Conservation (phyloP, 306 rosid species). For the Quercus aquifolioides region DNA sequence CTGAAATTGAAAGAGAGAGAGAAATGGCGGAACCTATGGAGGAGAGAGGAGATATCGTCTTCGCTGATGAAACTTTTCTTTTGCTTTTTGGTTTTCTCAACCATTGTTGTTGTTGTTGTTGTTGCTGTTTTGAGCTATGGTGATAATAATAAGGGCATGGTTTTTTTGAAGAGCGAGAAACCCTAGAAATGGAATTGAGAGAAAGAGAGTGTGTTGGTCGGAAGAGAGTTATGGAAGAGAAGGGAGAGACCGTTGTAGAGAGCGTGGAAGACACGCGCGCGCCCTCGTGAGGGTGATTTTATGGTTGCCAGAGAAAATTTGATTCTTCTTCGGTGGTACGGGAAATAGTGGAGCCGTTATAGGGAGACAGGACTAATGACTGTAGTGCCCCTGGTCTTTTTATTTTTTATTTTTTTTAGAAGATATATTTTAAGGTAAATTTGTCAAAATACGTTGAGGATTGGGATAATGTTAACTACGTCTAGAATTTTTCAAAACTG, state of each 20-base stretch:
- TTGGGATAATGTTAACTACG: no score
- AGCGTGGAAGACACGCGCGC: conserved; percentile 1
- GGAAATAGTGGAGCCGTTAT: background rate
- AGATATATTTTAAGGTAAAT: no score
- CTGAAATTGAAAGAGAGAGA: background rate
- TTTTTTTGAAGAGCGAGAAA: background rate
- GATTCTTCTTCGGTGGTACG: background rate
- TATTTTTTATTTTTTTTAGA: no score
- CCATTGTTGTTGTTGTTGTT: conserved; percentile 31
- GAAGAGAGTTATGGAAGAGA: background rate
- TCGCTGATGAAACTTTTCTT: conserved; percentile 46
- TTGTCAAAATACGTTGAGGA: no score
- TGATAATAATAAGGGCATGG: no score
- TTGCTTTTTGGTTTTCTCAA: conserved; percentile 27
- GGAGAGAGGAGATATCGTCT: conserved; percentile 44
- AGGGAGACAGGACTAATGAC: no score
- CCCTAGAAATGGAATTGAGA: background rate
- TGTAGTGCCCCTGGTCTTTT: no score
- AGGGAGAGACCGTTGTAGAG: background rate
- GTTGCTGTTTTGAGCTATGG: background rate
- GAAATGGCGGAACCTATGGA: conserved; percentile 38
- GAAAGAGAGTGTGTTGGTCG: background rate
- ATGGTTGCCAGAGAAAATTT: background rate
- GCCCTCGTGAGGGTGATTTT: background rate
- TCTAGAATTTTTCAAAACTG: fast-evolving